phyloP scores from a whole-genome alignment of 768 basidiomycete species.

The Collybiopsis confluens region DNA sequence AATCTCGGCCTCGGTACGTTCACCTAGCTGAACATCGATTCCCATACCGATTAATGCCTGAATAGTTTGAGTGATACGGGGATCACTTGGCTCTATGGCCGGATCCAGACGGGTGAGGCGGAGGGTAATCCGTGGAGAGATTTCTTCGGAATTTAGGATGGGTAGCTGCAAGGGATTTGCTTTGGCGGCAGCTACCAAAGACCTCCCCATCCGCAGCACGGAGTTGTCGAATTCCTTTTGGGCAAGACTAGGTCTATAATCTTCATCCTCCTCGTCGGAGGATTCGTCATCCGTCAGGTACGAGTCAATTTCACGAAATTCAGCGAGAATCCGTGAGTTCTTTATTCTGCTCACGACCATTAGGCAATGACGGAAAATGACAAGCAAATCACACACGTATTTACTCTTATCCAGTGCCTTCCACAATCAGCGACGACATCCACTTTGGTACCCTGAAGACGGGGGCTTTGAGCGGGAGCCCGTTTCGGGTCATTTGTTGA shows the following conservation, averaged over 20 bases:
- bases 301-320: constrained; percentile 83
- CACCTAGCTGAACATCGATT: constrained; percentile 64
- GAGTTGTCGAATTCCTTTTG: constrained; percentile 67
- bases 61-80: constrained; percentile 61
- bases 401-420: constrained; percentile 75
- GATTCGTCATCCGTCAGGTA: constrained; percentile 65
- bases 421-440: constrained; percentile 80
- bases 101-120: constrained; percentile 70
- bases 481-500: constrained; percentile 15
- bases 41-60: constrained; percentile 54
- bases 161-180: constrained; percentile 41
- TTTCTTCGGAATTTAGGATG: constrained; percentile 18
- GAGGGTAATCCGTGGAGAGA: constrained; percentile 48
- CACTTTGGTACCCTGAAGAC: constrained; percentile 54
- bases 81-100: constrained; percentile 21
- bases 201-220: constrained; percentile 64
- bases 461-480: constrained; percentile 16
- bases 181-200: constrained; percentile 60
- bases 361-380: constrained; percentile 7
- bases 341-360: constrained; percentile 51
- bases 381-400: constrained; percentile 67
- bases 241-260: constrained; percentile 34
- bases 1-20: constrained; percentile 24
- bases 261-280: constrained; percentile 28
- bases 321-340: constrained; percentile 69